These are phyloP conservation scores for Amylostereum chailletii DNA, from an alignment of 1,284 basidiomycete genomes.

Conservation along the genomic window DNA sequence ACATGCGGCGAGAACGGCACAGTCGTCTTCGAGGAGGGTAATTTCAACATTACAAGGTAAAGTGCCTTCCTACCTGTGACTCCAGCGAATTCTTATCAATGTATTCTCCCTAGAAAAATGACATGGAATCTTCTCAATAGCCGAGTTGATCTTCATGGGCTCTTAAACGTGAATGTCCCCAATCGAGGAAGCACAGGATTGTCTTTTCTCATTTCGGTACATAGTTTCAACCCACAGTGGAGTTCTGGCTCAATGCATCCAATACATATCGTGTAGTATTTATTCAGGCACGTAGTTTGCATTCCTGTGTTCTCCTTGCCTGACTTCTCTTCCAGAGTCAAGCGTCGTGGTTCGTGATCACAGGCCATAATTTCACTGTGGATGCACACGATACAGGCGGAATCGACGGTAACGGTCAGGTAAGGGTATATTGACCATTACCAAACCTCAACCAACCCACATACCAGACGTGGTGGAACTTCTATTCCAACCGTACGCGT, in stretches of 20 bases:
- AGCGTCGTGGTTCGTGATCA: conserved; percentile 59
- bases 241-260: conserved; percentile 50
- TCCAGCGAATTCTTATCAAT: conserved; percentile 1
- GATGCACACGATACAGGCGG: conserved; percentile 53
- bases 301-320: conserved; percentile 13
- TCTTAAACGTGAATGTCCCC: conserved; percentile 34
- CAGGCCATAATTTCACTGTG: conserved; percentile 48
- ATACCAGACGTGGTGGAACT: conserved; percentile 39
- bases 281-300: conserved; percentile 31
- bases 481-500: conserved; percentile 32
- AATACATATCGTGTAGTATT: conserved; percentile 56
- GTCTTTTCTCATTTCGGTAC: neutral
- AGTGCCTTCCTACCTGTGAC: conserved; percentile 11
- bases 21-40: conserved; percentile 34
- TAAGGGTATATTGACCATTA: conserved; percentile 7
- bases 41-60: conserved; percentile 45
- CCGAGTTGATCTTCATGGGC: conserved; percentile 45
- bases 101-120: conserved; percentile 37
- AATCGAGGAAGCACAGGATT: neutral
- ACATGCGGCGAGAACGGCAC: conserved; percentile 45
- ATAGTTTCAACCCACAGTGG: conserved; percentile 47
- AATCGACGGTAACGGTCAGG: conserved; percentile 58
- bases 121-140: conserved; percentile 47
- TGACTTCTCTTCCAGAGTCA: conserved; percentile 32
- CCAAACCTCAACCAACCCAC: too few species aligned